phyloP scores from a whole-genome alignment of 1,284 basidiomycete genomes.

The Sparassis latifolia region DNA sequence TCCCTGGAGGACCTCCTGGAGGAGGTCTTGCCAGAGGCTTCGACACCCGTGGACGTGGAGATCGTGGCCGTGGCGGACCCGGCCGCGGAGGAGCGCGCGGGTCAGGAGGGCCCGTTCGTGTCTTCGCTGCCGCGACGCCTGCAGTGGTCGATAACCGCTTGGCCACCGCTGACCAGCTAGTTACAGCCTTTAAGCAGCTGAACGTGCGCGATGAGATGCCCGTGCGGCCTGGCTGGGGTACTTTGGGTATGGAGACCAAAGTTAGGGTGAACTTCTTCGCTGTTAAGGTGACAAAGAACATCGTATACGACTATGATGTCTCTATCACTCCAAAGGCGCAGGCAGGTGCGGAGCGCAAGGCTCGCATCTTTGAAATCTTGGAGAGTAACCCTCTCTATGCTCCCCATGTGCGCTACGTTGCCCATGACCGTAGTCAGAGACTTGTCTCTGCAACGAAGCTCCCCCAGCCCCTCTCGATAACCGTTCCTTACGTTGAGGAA shows the following conservation, averaged over 20 bases:
- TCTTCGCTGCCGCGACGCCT: constrained; percentile 31
- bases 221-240: constrained; percentile 62
- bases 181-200: constrained; percentile 37
- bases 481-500: constrained; percentile 48
- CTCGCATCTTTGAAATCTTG: constrained; percentile 52
- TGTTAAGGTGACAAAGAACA: constrained; percentile 40
- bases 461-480: constrained; percentile 47
- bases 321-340: constrained; percentile 46
- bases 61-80: constrained; percentile 16
- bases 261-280: constrained; percentile 68
- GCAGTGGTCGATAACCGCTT: constrained; percentile 40
- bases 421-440: constrained; percentile 55
- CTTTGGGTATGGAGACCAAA: constrained; percentile 41
- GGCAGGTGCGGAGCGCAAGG: constrained; percentile 41
- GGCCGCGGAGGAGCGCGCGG: constrained; percentile 12
- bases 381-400: constrained; percentile 38
- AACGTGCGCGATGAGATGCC: constrained; percentile 39
- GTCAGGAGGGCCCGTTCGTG: constrained; percentile 12
- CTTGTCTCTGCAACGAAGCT: constrained; percentile 50
- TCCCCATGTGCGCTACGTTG: constrained; percentile 40
- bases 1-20: constrained; percentile 17
- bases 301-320: constrained; percentile 57
- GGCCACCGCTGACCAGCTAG: constrained; percentile 32
- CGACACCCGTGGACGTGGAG: constrained; percentile 5
- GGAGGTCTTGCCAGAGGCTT: no score